Conservation (phyloP, 2,329 filamentous ascomycete genomes). For the Arthrobotrys musiformis region DNA sequence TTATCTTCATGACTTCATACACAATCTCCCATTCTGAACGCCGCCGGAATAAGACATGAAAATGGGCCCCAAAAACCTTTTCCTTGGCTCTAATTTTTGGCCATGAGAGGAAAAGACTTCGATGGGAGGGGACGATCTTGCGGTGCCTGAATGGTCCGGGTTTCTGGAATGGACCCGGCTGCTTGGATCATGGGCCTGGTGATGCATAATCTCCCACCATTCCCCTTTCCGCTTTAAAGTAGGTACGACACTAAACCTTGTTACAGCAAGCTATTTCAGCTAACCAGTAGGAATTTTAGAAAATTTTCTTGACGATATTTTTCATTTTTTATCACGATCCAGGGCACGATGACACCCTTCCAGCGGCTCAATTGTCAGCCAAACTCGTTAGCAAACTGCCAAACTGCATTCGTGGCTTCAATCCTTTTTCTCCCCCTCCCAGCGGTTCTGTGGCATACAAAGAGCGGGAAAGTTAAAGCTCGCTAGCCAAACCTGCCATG, state of each 20-base stretch:
- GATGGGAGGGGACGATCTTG: constrained; percentile 6
- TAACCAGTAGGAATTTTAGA: constrained; percentile 36
- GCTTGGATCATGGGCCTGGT: constrained; percentile 55
- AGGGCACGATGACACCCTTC: too few species aligned
- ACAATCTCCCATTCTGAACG: constrained; percentile 22
- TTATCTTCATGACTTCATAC: constrained; percentile 42
- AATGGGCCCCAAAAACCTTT: neutral
- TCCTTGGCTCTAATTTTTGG: constrained; percentile 16
- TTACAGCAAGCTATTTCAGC: constrained; percentile 3
- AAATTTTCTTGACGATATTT: constrained; percentile 3
- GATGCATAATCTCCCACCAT: constrained; percentile 38
- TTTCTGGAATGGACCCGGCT: constrained; percentile 55
- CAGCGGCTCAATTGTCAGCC: neutral
- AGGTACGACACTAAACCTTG: constrained; percentile 33
- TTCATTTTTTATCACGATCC: neutral
- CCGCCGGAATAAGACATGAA: constrained; percentile 22
- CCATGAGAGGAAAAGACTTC: constrained; percentile 17
- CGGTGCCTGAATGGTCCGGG: constrained; percentile 50
- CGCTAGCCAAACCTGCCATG: constrained; percentile 5
- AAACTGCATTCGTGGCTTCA: constrained; percentile 22
- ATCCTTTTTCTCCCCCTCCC: neutral
- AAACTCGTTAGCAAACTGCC: constrained; percentile 6
- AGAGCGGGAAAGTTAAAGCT: constrained; percentile 15
- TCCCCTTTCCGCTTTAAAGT: constrained; percentile 51
- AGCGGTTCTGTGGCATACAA: constrained; percentile 10